Evolutionary conservation across 2,329 filamentous ascomycete genomes (phyloP).

Genomic region (Aspergillus pseudoglaucus): DNA sequence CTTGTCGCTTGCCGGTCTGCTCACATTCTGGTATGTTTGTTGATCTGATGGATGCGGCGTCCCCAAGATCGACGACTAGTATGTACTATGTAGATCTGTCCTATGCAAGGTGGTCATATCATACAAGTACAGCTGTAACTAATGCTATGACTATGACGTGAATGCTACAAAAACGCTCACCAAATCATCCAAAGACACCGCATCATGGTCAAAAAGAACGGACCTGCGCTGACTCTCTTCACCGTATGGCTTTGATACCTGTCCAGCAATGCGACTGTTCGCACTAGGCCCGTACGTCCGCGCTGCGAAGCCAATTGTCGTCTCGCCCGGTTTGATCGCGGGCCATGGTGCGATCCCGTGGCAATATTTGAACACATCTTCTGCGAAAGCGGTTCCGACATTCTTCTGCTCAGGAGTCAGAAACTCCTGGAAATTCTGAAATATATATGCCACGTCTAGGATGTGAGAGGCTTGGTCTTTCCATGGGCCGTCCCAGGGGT

Average conservation of each 20-base stretch:
- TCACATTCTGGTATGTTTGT: too few relatives aligned
- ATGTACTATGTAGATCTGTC: too few relatives aligned
- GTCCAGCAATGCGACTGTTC: slow-evolving; percentile 1
- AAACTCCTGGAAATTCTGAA: slow-evolving; percentile 42
- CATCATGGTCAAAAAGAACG: slow-evolving; percentile 18
- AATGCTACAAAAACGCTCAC: slow-evolving; percentile 13
- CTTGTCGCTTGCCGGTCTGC: background rate
- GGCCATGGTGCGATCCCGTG: slow-evolving; percentile 31
- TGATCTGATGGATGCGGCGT: too few relatives aligned
- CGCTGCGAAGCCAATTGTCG: slow-evolving; percentile 16
- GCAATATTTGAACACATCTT: slow-evolving; percentile 35
- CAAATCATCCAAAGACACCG: slow-evolving; percentile 19
- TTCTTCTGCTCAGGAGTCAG: slow-evolving; percentile 26
- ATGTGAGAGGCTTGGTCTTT: slow-evolving; percentile 39
- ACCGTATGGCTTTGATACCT: slow-evolving; percentile 13
- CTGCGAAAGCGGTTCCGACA: slow-evolving; percentile 29
- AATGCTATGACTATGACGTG: background rate
- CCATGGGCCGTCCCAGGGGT: slow-evolving; percentile 41
- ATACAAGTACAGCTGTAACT: background rate
- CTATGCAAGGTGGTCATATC: too few relatives aligned
- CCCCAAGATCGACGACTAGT: too few relatives aligned
- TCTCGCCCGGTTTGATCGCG: slow-evolving; percentile 11
- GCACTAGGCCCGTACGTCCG: slow-evolving; percentile 22
- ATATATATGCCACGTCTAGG: slow-evolving; percentile 41
- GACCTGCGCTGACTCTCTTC: slow-evolving; percentile 17